Evolutionary conservation across 2,329 filamentous ascomycete species (phyloP), one percentile per base, ranked within the genome.

Genomic region (Fonsecaea monophora): DNA sequence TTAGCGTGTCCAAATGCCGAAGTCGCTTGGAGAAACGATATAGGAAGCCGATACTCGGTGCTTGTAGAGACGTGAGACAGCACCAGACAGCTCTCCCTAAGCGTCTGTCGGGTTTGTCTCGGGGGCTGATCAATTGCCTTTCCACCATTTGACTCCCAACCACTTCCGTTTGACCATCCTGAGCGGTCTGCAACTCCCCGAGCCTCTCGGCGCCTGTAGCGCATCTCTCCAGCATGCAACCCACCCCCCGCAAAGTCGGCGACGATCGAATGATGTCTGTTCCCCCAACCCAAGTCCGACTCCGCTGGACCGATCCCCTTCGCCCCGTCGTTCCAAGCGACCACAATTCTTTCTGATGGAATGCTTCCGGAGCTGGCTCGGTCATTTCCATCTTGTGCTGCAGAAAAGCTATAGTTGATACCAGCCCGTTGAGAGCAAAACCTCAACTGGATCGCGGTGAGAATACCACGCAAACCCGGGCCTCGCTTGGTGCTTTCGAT

Each of bases 301-400:
- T 61, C 59, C 59, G 59, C 45, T 61, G 50, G 59, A 38, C 59
- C 59, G 59, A 53, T 48, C 45, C 32, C 35, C 34, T 40, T 61
- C 59, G 25, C 57, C 37, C 37, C 25, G 25, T 25, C 25, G 45
- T 34, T 10, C 32, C 35, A 12, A 18, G 45, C 42, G 45, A 60
- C n/a, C 42, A 53, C 9, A 30, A 37, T 34, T 34, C 38, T 25
- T 45, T 8, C 15, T 9, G 25, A 25, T n/a, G 45, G 10, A 6
- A 34, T 38, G 32, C 34, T 38, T 54, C 37, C 59, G 21, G 59
- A 37, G 37, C 13, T 34, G 35, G 25, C 37, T 48, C 13, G 30
- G 25, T 50, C n/a, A n/a, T 48, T 30, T 32, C 50, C 15, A 25
- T 42, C 32, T 42, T 3, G 35, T 60, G n/a, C 38, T 50, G 57